Percentiles rank a stretch among this genome's conserved stretches.
Evolutionary conservation across 2,329 filamentous ascomycete genomes (phyloP).

Genomic region (Paradendryphiella salina): DNA sequence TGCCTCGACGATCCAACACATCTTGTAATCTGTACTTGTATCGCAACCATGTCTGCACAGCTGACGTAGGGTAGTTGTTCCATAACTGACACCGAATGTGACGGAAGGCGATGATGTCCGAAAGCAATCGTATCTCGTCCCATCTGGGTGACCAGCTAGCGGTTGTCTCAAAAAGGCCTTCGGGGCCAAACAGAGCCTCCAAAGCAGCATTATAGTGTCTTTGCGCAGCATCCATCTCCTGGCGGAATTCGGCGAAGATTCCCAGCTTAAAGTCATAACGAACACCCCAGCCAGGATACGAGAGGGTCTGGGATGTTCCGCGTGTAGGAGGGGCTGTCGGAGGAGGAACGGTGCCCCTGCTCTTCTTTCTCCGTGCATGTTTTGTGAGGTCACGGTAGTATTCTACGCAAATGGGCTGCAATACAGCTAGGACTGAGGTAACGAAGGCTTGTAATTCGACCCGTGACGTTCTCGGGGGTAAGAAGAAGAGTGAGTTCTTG

Average conservation of each 20-base stretch:
- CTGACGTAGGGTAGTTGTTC: conserved; percentile 75
- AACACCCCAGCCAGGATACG: conserved; percentile 85
- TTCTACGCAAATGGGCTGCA: conserved; percentile 77
- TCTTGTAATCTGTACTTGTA: conserved; percentile 76
- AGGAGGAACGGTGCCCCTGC: conserved; percentile 73
- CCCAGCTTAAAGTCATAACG: conserved; percentile 94
- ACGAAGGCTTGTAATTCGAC: conserved; percentile 74
- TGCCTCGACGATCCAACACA: conserved; percentile 79
- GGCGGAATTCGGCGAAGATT: conserved; percentile 87
- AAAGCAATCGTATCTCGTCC: conserved; percentile 87
- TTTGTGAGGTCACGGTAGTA: conserved; percentile 96
- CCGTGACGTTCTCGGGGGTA: conserved; percentile 72
- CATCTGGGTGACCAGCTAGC: conserved; percentile 88
- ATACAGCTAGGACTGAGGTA: conserved; percentile 68
- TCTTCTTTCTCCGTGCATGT: conserved; percentile 84
- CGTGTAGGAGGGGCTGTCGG: conserved; percentile 81
- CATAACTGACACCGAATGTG: conserved; percentile 81
- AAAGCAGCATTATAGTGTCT: conserved; percentile 87
- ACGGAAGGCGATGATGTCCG: conserved; percentile 79
- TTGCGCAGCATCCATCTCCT: conserved; percentile 86
- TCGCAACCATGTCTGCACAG: conserved; percentile 76
- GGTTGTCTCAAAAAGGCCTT: conserved; percentile 80
- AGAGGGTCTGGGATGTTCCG: conserved; percentile 83
- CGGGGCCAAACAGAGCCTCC: conserved; percentile 76
- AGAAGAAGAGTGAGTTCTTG: conserved; percentile 78